Percentiles rank a stretch among this genome's conserved stretches.
Conservation (phyloP, 2,329 filamentous ascomycete genomes). For the Ascochyta rabiei region DNA sequence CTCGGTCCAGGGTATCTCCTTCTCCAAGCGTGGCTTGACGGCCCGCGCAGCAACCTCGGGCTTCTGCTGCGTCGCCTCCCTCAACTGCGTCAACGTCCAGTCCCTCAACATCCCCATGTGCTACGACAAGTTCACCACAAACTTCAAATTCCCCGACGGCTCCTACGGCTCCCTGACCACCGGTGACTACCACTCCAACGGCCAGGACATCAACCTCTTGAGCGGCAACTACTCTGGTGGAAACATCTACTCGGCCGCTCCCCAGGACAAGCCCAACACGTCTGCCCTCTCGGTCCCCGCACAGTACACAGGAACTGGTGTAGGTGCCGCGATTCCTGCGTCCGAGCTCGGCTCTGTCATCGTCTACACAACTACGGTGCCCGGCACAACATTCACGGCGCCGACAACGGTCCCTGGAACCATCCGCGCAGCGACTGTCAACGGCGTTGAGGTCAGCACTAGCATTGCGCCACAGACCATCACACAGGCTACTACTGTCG, state of each 20-base stretch:
- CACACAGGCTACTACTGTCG: slow-evolving; percentile 30
- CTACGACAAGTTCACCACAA: slow-evolving; percentile 61
- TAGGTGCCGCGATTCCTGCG: slow-evolving; percentile 55
- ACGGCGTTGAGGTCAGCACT: slow-evolving; percentile 23
- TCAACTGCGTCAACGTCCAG: slow-evolving; percentile 51
- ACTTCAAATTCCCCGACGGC: slow-evolving; percentile 55
- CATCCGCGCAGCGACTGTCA: slow-evolving; percentile 25
- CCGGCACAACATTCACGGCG: slow-evolving; percentile 33
- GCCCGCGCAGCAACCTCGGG: slow-evolving; percentile 25
- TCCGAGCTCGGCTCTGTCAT: slow-evolving; percentile 50
- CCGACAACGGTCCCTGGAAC: slow-evolving; percentile 31
- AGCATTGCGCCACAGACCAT: slow-evolving; percentile 31
- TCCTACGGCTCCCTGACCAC: slow-evolving; percentile 55
- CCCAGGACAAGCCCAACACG: slow-evolving; percentile 51
- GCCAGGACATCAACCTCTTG: slow-evolving; percentile 52
- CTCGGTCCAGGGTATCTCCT: slow-evolving; percentile 44
- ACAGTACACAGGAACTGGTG: slow-evolving; percentile 54
- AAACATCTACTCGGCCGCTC: slow-evolving; percentile 53
- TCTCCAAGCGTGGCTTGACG: slow-evolving; percentile 31
- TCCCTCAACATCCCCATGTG: slow-evolving; percentile 55
- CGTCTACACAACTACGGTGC: slow-evolving; percentile 43
- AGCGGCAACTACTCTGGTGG: slow-evolving; percentile 54
- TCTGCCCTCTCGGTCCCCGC: slow-evolving; percentile 52
- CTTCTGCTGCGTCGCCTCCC: slow-evolving; percentile 46
- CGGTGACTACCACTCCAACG: slow-evolving; percentile 51